Base-by-base conservation (phyloP, 1,284 basidiomycete genomes). In the Chalciporus piperatoides region DNA sequence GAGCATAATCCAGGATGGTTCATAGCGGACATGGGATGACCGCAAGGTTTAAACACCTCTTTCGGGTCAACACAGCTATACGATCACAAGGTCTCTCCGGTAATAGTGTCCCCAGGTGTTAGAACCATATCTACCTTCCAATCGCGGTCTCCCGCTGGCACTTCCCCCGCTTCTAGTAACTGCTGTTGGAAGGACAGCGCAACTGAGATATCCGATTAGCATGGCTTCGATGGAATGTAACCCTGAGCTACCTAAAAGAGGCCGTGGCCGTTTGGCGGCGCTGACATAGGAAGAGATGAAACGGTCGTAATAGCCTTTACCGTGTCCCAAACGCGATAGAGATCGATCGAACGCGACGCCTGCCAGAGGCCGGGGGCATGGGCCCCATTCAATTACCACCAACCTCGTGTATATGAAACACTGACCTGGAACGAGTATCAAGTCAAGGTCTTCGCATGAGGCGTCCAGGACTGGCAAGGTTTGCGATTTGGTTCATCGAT, bases 231-330 rank as follows among this genome's bases (percentile, higher is more conserved):
- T 15, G 37, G 35, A 37, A 53, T 37, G 46, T 52, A 37, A 56
- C 43, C 24, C 55, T 27, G 17, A 65, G 69, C 49, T 54, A 83
- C 84, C 78, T 52, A 88, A 71, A 33, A 81, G 55, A 6, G 83
- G 82, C 51, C 67, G 68, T 11, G 67, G 65, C 45, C 69, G 67
- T 23, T 70, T 60, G 46, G 62, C 68, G 48, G 60, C 60, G 12
- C 69, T 59, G 23, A 71, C 62, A 55, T 87, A 87, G 1, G 71
- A 64, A 8, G 80, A 68, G 38, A 90, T 73, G 67, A 87, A 90
- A 19, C 75, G 73, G 68, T 90, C 87, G 59, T 90, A 90, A 68
- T 86, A 89, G 6, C 88, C 87, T 66, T 86, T 90, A 33, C 87
- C 87, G 59, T 89, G 85, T 6, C 87, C 88, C 21, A 90, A 74